Evolutionary conservation across 805 yeast species (phyloP).

Genomic region (Naumovozyma dairenensis): DNA sequence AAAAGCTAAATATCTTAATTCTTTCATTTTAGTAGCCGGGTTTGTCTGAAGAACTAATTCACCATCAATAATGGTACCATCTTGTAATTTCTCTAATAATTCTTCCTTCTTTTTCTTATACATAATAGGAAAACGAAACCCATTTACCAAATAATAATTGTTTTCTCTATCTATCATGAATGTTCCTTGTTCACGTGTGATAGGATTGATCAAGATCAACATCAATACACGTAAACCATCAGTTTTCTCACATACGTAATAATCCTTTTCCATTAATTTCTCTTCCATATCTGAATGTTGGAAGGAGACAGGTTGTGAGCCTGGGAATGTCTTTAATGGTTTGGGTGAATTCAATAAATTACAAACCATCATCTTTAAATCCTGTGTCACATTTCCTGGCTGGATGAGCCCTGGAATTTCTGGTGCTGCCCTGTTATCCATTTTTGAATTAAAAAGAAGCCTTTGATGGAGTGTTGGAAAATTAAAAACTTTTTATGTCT

Average conservation of each 20-base stretch:
- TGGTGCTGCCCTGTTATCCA: slow-evolving; percentile 49
- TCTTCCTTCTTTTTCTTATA: slow-evolving; percentile 27
- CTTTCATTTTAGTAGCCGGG: slow-evolving; percentile 45
- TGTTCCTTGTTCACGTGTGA: slow-evolving; percentile 75
- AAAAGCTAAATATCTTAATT: slow-evolving; percentile 74
- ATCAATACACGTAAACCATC: slow-evolving; percentile 86
- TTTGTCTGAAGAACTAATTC: slow-evolving; percentile 72
- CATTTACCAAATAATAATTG: slow-evolving; percentile 72
- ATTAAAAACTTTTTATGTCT: too few species aligned
- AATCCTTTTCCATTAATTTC: slow-evolving; percentile 60
- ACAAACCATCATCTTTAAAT: slow-evolving; percentile 59
- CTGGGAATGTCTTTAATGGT: slow-evolving; percentile 53
- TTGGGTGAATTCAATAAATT: slow-evolving; percentile 47
- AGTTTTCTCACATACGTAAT: slow-evolving; percentile 89
- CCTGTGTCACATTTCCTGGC: slow-evolving; percentile 60
- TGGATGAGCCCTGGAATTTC: slow-evolving; percentile 77
- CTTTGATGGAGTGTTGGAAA: too few species aligned
- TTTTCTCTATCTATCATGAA: slow-evolving; percentile 83
- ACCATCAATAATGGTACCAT: slow-evolving; percentile 88
- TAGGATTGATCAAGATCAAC: slow-evolving; percentile 51
- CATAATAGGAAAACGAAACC: slow-evolving; percentile 69
- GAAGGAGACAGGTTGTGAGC: slow-evolving; percentile 93
- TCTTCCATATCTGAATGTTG: slow-evolving; percentile 59
- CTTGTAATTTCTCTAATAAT: slow-evolving; percentile 47
- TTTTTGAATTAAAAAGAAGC: too few species aligned